Evolutionary conservation across 176 grass and related monocot species (phyloP), one percentile per base, ranked within the genome.

Genomic region (Tillandsia leiboldiana): DNA sequence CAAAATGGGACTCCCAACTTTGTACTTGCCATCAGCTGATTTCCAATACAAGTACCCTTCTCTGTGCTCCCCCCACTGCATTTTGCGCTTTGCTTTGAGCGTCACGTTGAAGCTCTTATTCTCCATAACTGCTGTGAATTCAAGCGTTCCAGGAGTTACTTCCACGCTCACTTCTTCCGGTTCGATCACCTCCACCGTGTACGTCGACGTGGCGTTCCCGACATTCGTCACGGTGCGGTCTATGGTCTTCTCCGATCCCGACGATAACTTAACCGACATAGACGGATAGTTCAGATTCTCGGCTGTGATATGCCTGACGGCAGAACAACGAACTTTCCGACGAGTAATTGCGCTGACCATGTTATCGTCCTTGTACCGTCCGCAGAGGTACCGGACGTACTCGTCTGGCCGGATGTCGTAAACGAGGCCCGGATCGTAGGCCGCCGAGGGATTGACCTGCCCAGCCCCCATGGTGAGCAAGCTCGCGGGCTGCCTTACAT

Each of bases 391-490:
- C 20, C 28, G 14, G 10, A 74, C 61, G 48, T 74, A 74, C 1
- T 74, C 71, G 54, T 74, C 12, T 14, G 10, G 14, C 13, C 64
- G 33, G 48, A 64, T 74, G 13, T 74, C 71, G 22, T 74, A 74
- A 10, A 74, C 54, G 2, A 74, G 52, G 15, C 77, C 82, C 0
- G 82, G 82, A n/a, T 79, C 64, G 3, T 71, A 10, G n/a, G 76
- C 82, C 66, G 48, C 72, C 0, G 9, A 14, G 52, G 82, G 65
- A 52, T 84, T 62, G 68, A 84, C 82, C 14, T 79, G 82, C 1
- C 82, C 82, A 3, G 82, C 82, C 0, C 76, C 82, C 11, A 70
- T 54, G 7, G 69, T 48, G 54, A 70, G 70, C 47, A 70, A 57
- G 54, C 18, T 48, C 12, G 71, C 82, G 9, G 48, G 70, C 11